Conservation (phyloP, 1,284 basidiomycete species). For the Fistulinella cinereoalba region DNA sequence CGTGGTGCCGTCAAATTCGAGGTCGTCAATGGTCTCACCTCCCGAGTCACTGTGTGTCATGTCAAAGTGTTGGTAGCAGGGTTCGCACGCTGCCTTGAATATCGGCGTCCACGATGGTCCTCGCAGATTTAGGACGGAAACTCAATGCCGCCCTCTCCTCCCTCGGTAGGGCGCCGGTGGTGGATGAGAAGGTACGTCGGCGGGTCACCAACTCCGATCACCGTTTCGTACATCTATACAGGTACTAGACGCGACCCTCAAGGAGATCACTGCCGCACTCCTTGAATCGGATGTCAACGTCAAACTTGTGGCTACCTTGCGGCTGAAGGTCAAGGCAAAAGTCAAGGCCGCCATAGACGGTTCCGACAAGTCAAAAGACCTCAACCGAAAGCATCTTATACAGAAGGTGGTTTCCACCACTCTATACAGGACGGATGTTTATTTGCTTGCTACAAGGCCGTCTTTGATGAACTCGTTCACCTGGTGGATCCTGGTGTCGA, state of each 20-base stretch:
- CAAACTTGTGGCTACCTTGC: constrained; percentile 85
- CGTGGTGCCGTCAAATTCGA: constrained; percentile 48
- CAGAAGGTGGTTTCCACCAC: constrained; percentile 65
- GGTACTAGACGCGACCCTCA: constrained; percentile 93
- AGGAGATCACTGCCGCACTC: constrained; percentile 92
- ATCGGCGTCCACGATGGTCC: constrained; percentile 70
- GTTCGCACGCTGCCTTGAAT: constrained; percentile 29
- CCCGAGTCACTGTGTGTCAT: constrained; percentile 67
- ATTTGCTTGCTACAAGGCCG: constrained; percentile 56
- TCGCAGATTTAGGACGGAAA: constrained; percentile 92
- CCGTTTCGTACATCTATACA: constrained; percentile 46
- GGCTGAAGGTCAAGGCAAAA: constrained; percentile 88
- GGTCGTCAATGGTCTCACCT: constrained; percentile 56
- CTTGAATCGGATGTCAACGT: constrained; percentile 99
- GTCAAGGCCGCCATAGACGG: constrained; percentile 76
- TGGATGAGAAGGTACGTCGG: constrained; percentile 79
- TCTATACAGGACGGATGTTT: not conserved
- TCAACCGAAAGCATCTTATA: constrained; percentile 81
- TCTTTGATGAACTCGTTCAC: constrained; percentile 95
- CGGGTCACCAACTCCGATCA: constrained; percentile 11
- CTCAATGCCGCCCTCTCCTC: constrained; percentile 94
- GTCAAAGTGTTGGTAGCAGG: constrained; percentile 1
- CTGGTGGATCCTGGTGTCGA: constrained; percentile 94
- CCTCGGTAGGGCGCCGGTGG: constrained; percentile 78
- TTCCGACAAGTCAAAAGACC: constrained; percentile 73